Evolutionary conservation across 2,329 filamentous ascomycete species (phyloP).

Genomic region (Colletotrichum plurivorum): DNA sequence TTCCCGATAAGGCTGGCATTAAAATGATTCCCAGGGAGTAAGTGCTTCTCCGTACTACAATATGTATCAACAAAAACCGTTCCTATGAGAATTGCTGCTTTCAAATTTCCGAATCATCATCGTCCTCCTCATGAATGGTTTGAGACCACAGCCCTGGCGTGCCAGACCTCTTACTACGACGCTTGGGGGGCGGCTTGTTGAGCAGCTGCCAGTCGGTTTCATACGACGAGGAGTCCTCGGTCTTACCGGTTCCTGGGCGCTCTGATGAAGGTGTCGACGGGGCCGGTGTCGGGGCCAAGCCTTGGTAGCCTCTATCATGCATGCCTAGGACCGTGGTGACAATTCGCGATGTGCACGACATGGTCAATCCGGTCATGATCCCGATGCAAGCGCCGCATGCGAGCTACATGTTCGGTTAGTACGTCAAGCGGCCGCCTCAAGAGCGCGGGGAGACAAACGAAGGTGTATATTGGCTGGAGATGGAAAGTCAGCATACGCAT

Average conservation of each 20-base stretch:
- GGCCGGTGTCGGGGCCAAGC: conserved; percentile 34
- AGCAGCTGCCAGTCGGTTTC: conserved; percentile 55
- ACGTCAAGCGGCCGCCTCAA: conserved; percentile 45
- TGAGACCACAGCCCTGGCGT: conserved; percentile 69
- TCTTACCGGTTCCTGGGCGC: conserved; percentile 39
- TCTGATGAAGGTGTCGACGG: conserved; percentile 53
- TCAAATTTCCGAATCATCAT: conserved; percentile 68
- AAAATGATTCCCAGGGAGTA: conserved; percentile 30
- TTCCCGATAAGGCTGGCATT: conserved; percentile 34
- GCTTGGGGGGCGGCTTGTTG: conserved; percentile 52
- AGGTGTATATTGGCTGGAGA: conserved; percentile 58
- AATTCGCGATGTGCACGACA: conserved; percentile 70
- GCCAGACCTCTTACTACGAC: conserved; percentile 55
- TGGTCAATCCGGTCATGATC: conserved; percentile 70
- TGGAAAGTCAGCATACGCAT: background rate
- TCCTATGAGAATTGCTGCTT: conserved; percentile 1
- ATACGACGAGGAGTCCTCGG: conserved; percentile 47
- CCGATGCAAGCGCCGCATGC: conserved; percentile 78
- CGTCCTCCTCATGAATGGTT: conserved; percentile 81
- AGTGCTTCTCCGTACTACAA: conserved; percentile 11
- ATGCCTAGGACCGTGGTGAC: conserved; percentile 67
- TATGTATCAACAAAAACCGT: background rate
- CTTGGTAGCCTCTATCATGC: conserved; percentile 46
- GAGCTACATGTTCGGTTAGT: conserved; percentile 55
- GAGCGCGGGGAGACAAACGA: conserved; percentile 50